phyloP scores from a whole-genome alignment of 2,329 filamentous ascomycete genomes.

The Dactylellina haptotyla region DNA sequence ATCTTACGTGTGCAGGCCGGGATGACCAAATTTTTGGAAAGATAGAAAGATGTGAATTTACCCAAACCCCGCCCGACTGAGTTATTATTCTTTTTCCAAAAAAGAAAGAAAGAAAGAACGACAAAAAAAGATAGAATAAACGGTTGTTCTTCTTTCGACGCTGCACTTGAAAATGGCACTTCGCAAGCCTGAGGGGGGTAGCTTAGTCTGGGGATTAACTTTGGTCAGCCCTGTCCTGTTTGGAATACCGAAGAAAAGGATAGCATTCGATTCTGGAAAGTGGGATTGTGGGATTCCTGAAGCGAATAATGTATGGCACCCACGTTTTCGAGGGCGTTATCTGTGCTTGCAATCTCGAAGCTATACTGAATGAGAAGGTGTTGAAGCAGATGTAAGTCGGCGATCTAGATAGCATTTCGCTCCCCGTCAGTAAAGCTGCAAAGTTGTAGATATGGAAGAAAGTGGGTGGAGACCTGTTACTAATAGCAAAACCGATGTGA shows the following conservation, averaged over 20 bases:
- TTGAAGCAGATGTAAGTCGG: neutral
- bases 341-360: neutral
- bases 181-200: no score
- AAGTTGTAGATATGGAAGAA: conserved; percentile 6
- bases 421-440: neutral
- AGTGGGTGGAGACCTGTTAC: conserved; percentile 14
- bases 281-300: conserved; percentile 16
- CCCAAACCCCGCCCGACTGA: conserved; percentile 31
- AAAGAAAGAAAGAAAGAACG: neutral
- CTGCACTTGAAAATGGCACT: no score
- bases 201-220: neutral
- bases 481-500: conserved; percentile 8
- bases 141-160: neutral
- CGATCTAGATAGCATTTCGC: neutral
- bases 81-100: conserved; percentile 23
- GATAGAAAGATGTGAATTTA: conserved; percentile 20
- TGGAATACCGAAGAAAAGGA: conserved; percentile 36
- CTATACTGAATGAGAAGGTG: conserved; percentile 13
- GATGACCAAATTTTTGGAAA: conserved; percentile 24
- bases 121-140: neutral
- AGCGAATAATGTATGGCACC: conserved; percentile 27
- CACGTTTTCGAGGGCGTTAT: conserved; percentile 39
- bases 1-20: neutral
- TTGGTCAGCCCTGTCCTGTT: conserved; percentile 2
- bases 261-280: conserved; percentile 22